Conservation (phyloP, 2,329 filamentous ascomycete genomes). For the Colletotrichum falcatum region DNA sequence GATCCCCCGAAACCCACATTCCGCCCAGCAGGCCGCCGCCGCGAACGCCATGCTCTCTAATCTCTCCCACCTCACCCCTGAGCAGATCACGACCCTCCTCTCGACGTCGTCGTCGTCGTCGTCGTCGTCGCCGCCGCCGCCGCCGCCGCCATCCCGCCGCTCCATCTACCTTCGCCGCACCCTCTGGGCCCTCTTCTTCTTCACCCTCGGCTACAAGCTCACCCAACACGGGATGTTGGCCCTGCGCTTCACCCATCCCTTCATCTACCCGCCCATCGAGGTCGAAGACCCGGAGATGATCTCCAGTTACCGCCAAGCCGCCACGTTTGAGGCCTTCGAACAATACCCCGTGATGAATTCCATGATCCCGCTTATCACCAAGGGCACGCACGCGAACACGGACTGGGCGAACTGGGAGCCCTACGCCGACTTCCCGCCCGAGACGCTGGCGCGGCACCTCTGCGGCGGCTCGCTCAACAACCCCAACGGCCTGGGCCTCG, state of each 20-base stretch:
- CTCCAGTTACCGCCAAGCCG: conserved; percentile 5
- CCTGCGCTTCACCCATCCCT: conserved; percentile 26
- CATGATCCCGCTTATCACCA: conserved; percentile 1
- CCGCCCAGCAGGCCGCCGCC: conserved; percentile 8
- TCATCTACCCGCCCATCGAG: conserved; percentile 14
- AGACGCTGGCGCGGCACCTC: conserved; percentile 48
- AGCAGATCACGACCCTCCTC: conserved; percentile 41
- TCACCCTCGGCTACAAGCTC: conserved; percentile 31
- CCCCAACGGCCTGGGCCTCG: conserved; percentile 47
- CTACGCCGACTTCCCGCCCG: conserved; percentile 11
- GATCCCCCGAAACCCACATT: neutral
- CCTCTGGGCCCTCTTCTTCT: conserved; percentile 36
- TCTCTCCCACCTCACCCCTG: conserved; percentile 40
- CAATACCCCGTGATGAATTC: conserved; percentile 11
- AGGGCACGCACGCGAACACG: neutral
- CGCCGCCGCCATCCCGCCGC: conserved; percentile 19
- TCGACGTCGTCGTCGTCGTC: conserved; percentile 1
- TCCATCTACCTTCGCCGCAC: conserved; percentile 17
- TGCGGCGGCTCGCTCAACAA: conserved; percentile 49
- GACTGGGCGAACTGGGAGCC: conserved; percentile 36
- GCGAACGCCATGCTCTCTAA: conserved; percentile 37
- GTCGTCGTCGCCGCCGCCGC: conserved; percentile 1
- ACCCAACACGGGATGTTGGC: conserved; percentile 16
- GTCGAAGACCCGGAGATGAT: conserved; percentile 5
- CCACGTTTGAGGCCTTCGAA: conserved; percentile 6